Evolutionary conservation across 169 alveolate species (phyloP).

Genomic region (Eimeria acervulina): DNA sequence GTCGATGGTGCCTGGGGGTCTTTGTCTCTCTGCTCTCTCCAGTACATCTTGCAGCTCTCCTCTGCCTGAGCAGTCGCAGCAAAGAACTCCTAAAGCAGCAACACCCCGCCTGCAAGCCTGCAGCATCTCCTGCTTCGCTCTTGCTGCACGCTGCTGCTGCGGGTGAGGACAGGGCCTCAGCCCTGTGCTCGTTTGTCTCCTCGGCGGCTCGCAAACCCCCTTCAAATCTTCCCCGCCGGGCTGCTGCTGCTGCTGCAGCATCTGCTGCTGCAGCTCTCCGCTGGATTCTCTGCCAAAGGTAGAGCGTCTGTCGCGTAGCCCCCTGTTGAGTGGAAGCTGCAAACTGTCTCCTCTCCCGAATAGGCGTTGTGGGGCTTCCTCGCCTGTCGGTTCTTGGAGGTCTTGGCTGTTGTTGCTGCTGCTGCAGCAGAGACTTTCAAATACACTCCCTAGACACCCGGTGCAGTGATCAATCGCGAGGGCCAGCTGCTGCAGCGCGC

Average conservation of each 20-base stretch:
- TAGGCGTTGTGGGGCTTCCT: no score
- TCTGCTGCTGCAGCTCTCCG: background rate
- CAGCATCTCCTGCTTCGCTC: conserved; percentile 21
- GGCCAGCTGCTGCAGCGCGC: conserved; percentile 69
- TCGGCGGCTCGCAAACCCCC: background rate
- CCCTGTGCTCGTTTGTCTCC: conserved; percentile 57
- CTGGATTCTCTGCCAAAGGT: background rate
- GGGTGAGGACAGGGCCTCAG: conserved; percentile 34
- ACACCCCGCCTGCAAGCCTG: conserved; percentile 38
- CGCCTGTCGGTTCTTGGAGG: background rate
- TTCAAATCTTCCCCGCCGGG: background rate
- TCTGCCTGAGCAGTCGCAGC: conserved; percentile 46
- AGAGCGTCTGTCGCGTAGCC: background rate
- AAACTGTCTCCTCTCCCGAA: background rate
- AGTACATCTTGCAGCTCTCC: conserved; percentile 62
- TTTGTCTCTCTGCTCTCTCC: conserved; percentile 23
- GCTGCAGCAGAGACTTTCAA: conserved; percentile 25
- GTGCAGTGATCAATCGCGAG: background rate
- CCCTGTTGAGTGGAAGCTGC: background rate
- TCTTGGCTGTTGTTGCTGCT: background rate
- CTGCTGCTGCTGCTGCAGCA: background rate
- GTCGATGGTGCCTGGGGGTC: conserved; percentile 2
- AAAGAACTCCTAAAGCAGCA: conserved; percentile 38
- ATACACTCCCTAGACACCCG: background rate
- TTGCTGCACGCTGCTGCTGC: conserved; percentile 8